phyloP scores from a whole-genome alignment of 306 rosid genomes.

The Lotus japonicus region DNA sequence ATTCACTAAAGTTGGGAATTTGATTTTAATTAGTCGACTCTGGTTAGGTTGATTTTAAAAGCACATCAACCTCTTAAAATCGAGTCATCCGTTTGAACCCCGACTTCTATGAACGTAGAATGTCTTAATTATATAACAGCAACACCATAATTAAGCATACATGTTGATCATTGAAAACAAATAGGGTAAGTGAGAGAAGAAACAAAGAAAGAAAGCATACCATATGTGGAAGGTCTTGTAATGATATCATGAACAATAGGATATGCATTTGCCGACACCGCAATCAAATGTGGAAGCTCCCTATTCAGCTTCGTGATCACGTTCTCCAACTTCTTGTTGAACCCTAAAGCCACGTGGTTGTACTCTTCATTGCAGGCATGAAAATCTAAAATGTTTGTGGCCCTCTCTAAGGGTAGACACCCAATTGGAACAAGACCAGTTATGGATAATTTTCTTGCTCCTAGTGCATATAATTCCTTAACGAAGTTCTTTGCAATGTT shows the following conservation, averaged over 20 bases:
- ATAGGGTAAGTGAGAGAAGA: no score
- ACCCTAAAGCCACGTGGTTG: conserved; percentile 24
- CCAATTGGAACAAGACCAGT: conserved; percentile 31
- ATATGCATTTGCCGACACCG: conserved; percentile 10
- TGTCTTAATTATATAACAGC: no score
- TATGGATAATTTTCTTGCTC: conserved; percentile 25
- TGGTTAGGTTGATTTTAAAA: no score
- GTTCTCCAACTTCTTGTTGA: conserved; percentile 24
- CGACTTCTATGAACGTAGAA: no score
- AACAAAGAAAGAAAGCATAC: background rate
- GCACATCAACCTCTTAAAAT: no score
- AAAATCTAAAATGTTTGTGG: background rate
- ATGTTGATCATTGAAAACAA: no score
- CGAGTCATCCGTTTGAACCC: no score
- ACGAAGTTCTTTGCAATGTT: conserved; percentile 18
- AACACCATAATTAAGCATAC: no score
- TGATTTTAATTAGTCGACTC: no score
- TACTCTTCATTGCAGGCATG: conserved; percentile 30
- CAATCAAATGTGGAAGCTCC: conserved; percentile 14
- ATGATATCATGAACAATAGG: conserved; percentile 4
- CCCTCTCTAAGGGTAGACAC: conserved; percentile 35
- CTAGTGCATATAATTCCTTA: conserved; percentile 26
- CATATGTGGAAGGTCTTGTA: conserved; percentile 22
- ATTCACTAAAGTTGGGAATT: no score
- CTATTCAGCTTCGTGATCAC: conserved; percentile 15